A percentile compares a stretch with the other conserved stretches of the same genome.
These are phyloP conservation scores for Allium cepa DNA, from an alignment of 106 monocot genomes.

Conservation along the genomic window DNA sequence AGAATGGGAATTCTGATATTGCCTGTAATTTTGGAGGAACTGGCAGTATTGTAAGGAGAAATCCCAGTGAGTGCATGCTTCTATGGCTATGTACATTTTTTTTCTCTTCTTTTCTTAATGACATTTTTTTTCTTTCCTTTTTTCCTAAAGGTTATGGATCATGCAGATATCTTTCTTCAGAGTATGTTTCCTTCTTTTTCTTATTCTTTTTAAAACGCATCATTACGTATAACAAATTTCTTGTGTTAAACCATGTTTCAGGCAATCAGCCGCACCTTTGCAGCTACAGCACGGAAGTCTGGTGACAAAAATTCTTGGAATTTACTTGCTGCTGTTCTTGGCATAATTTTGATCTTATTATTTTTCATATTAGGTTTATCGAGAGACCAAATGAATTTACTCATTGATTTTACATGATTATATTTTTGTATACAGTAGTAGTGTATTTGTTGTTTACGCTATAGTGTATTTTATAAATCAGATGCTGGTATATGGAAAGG, in stretches of 20 bases:
- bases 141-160: conserved; percentile 48
- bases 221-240: background rate
- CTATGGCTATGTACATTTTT: no score
- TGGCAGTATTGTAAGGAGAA: conserved; percentile 35
- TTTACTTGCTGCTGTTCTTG: conserved; percentile 1
- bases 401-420: no score
- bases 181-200: conserved; percentile 24
- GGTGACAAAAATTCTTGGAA: conserved; percentile 2
- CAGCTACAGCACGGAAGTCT: background rate
- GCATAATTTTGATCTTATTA: background rate
- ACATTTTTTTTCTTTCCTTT: background rate
- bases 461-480: no score
- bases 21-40: conserved; percentile 94
- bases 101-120: background rate
- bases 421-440: no score
- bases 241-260: background rate
- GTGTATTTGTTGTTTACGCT: no score
- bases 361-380: no score
- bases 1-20: conserved; percentile 90
- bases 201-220: background rate
- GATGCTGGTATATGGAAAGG: no score
- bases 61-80: conserved; percentile 54
- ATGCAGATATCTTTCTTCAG: conserved; percentile 46
- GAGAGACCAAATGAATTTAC: no score
- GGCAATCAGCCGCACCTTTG: conserved; percentile 21